Conservation (phyloP, 108 stramenopile genomes). For the Epipyxis sp. region DNA sequence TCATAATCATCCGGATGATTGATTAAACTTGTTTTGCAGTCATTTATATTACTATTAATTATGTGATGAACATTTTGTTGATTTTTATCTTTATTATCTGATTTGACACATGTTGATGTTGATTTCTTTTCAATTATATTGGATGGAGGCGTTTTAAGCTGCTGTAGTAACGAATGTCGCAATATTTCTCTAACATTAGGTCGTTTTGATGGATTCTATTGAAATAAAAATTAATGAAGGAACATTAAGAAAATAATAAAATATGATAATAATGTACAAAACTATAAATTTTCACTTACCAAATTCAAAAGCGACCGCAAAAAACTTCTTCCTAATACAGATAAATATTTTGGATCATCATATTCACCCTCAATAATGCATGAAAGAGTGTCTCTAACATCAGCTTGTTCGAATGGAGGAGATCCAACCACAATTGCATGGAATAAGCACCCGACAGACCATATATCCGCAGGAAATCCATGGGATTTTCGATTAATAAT, state of each 20-base stretch:
- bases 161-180: not conserved
- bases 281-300: not conserved
- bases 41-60: too few relatives aligned
- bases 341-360: not conserved
- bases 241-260: not conserved
- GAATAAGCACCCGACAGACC: conserved; percentile 53
- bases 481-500: conserved; percentile 37
- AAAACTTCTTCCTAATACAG: not conserved
- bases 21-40: too few relatives aligned
- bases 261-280: not conserved
- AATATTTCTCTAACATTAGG: not conserved
- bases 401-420: not conserved
- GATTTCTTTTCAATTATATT: not conserved
- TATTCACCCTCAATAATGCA: not conserved
- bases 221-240: not conserved
- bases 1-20: too few relatives aligned
- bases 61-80: too few relatives aligned
- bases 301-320: not conserved
- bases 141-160: not conserved
- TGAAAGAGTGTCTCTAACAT: not conserved
- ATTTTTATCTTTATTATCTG: too few relatives aligned
- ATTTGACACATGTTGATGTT: too few relatives aligned
- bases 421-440: conserved; percentile 48
- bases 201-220: not conserved
- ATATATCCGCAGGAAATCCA: conserved; percentile 48